Base-by-base conservation (phyloP, 1,139 yeast species). In the Candida tetrigidarum region DNA sequence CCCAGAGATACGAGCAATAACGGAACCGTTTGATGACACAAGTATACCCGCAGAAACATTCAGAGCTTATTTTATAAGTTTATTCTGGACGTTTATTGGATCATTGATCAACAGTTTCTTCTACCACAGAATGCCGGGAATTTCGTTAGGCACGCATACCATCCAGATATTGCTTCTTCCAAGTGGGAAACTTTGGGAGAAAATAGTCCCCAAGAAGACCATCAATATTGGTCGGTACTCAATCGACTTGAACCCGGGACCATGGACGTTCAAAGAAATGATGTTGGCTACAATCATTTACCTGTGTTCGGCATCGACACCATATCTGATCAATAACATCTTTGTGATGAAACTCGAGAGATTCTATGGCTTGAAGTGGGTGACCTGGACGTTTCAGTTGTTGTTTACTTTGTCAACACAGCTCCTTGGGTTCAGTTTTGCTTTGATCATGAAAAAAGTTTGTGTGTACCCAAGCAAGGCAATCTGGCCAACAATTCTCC, bases 261-360 rank as follows among this genome's bases (percentile, higher is more conserved):
- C 69, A 5, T 86, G 89, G 87, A 69, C 76, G 29, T 73, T 67
- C 54, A 86, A 86, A 60, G 93, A 86, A 58, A 89, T 85, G 67
- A 80, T 82, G 83, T 43, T 74, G 63, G 58, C 69, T 20, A 66
- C 78, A 1, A 74, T 74, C 34, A 74, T 74, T 19, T 74, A 72
- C 48, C 69, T 68, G 59, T 73, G 78, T 48, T 73, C 78, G 2
- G 63, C 72, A 7, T 71, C 74, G 1, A 69, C 76, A 0, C 79
- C 80, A 0, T 74, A 74, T 48, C 71, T 71, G 54, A 60, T 73
- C 1, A 72, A 70, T 53, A 74, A 73, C 50, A 73, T 74, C 1
- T 64, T 71, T 49, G 79, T 74, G 6, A 71, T 73, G 78, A 74
- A 73, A 45, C 52, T 73, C 22, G 76, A 71, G 34, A 58, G 64